Evolutionary conservation across 129 eudicot genomes (phyloP), one percentile per base, ranked within the genome.

Genomic region (Silybum marianum): DNA sequence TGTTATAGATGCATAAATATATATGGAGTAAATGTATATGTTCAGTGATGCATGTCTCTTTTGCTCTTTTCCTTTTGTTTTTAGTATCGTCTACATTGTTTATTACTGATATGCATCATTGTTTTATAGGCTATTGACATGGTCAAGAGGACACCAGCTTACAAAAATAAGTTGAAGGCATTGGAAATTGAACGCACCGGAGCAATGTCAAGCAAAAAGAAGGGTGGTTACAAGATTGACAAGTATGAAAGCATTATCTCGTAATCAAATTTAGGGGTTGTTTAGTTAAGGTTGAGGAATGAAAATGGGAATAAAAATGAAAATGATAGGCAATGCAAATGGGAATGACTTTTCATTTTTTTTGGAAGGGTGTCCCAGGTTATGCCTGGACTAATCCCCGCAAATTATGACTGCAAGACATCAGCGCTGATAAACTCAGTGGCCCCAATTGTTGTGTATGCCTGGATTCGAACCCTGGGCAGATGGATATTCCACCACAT

Each of bases 131-230:
- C 98, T 82, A 78, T 95, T 76, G 98, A 95, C 86, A 95, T 92
- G 97, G 98, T 95, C 71, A 95, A 88, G 84, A 95, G 90, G 84
- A 87, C 98, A 76, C 98, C 98, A 9, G 98, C 97, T 70, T 95
- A 92, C 87, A 95, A 95, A 85, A 95, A 95, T 77, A 90, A 85
- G 88, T 81, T 95, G 40, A 87, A 87, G 84, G 94, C 98, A 16
- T 38, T 95, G 89, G 97, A 92, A 85, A 83, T 92, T 73, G 98
- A 92, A 79, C 97, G 97, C 81, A 90, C 87, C 18, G 98, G 98
- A 51, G 90, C 91, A 22, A 60, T 89, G 89, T 85, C 97, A 46
- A 90, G 82, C 83, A 95, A 85, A 78, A 95, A 90, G 90, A 95
- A 92, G 90, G 85, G 84, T 71, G 89, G 87, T 86, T 90, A 90